Evolutionary conservation across 495 filamentous ascomycete species (phyloP).

Genomic region (Penicillium argentinense): DNA sequence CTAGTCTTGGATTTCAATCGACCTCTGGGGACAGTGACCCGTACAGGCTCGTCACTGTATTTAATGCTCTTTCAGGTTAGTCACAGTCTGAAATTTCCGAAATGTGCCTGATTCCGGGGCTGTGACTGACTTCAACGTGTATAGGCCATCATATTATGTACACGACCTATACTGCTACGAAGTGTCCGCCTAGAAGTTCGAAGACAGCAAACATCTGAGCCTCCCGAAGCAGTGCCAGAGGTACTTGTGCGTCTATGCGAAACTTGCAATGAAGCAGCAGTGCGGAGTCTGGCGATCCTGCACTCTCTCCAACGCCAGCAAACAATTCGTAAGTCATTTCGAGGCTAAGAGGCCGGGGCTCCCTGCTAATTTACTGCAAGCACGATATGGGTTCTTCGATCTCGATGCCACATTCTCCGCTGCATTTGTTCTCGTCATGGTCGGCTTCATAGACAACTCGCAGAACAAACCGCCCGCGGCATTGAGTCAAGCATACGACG

Average conservation of each 20-base stretch:
- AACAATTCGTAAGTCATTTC: slow-evolving; percentile 16
- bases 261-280: slow-evolving; percentile 25
- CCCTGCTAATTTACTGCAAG: slow-evolving; percentile 1
- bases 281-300: slow-evolving; percentile 20
- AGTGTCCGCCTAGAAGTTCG: slow-evolving; percentile 17
- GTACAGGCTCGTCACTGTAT: slow-evolving; percentile 22
- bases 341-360: no score
- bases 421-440: slow-evolving; percentile 25
- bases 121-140: neutral
- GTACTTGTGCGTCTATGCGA: slow-evolving; percentile 18
- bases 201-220: slow-evolving; percentile 1
- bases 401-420: slow-evolving; percentile 27
- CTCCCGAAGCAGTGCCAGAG: neutral
- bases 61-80: slow-evolving; percentile 24
- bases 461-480: slow-evolving; percentile 12
- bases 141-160: slow-evolving; percentile 25
- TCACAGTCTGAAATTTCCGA: neutral
- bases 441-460: slow-evolving; percentile 12
- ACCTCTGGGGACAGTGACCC: slow-evolving; percentile 16
- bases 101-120: neutral
- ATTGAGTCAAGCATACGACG: slow-evolving; percentile 17
- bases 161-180: slow-evolving; percentile 22
- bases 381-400: slow-evolving; percentile 27
- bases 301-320: slow-evolving; percentile 16
- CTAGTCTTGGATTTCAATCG: slow-evolving; percentile 19